Evolutionary conservation across 768 basidiomycete species (phyloP).

Genomic region (Lyophyllum shimeji): DNA sequence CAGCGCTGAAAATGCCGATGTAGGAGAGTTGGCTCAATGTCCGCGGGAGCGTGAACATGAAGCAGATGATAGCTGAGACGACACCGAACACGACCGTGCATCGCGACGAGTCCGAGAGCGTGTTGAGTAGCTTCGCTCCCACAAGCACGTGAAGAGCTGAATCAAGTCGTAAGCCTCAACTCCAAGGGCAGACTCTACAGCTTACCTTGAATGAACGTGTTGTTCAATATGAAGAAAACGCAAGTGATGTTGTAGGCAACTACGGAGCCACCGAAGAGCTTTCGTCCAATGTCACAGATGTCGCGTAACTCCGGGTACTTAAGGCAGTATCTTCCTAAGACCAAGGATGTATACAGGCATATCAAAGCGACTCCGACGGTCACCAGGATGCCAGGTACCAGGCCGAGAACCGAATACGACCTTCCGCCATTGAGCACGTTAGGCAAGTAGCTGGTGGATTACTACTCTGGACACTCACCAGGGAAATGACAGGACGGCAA

Average conservation of each 20-base stretch:
- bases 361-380: slow-evolving; percentile 37
- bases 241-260: slow-evolving; percentile 50
- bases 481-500: slow-evolving; percentile 39
- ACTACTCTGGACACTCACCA: slow-evolving; percentile 21
- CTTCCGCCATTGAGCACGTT: slow-evolving; percentile 16
- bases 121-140: slow-evolving; percentile 46
- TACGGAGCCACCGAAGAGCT: slow-evolving; percentile 46
- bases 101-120: slow-evolving; percentile 37
- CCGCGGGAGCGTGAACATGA: slow-evolving; percentile 42
- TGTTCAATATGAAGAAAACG: slow-evolving; percentile 54
- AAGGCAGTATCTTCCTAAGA: slow-evolving; percentile 48
- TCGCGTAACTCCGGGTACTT: slow-evolving; percentile 48
- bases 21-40: slow-evolving; percentile 40
- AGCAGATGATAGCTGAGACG: slow-evolving; percentile 36
- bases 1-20: slow-evolving; percentile 38
- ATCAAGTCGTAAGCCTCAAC: background rate
- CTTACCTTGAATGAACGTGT: slow-evolving; percentile 51
- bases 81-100: slow-evolving; percentile 40
- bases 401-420: slow-evolving; percentile 44
- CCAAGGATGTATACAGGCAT: slow-evolving; percentile 45
- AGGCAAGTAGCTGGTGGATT: background rate
- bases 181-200: background rate
- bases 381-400: slow-evolving; percentile 42
- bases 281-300: slow-evolving; percentile 50
- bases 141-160: slow-evolving; percentile 44